These are phyloP conservation scores for Penicillium sp. DNA, from an alignment of 2,329 filamentous ascomycete species.

Conservation along the genomic window DNA sequence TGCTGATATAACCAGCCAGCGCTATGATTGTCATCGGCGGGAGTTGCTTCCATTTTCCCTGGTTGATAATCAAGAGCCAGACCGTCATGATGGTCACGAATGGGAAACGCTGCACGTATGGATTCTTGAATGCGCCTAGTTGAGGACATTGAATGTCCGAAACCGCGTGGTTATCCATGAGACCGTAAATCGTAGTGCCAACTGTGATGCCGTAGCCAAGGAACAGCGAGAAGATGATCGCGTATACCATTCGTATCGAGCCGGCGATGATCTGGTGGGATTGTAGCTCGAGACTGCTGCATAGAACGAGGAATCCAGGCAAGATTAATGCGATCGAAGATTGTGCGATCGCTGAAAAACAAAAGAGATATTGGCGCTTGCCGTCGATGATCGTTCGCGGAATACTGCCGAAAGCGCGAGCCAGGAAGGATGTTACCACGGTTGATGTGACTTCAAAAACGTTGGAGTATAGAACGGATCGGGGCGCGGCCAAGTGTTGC, in stretches of 20 bases:
- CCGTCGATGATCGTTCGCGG: constrained; percentile 39
- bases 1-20: constrained; percentile 72
- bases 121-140: constrained; percentile 39
- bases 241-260: constrained; percentile 51
- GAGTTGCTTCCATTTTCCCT: constrained; percentile 78
- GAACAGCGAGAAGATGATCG: constrained; percentile 73
- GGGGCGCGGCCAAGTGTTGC: constrained; percentile 76
- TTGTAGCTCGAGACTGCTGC: constrained; percentile 68
- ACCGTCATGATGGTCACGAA: constrained; percentile 76
- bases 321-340: constrained; percentile 73
- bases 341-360: constrained; percentile 72
- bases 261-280: constrained; percentile 71
- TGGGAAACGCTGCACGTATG: constrained; percentile 62
- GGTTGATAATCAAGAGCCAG: constrained; percentile 78
- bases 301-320: constrained; percentile 68
- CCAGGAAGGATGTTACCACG: constrained; percentile 70
- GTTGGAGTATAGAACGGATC: constrained; percentile 70
- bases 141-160: constrained; percentile 54
- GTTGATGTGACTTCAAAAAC: constrained; percentile 69
- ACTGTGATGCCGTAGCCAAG: constrained; percentile 74
- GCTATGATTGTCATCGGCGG: constrained; percentile 77
- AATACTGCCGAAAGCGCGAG: constrained; percentile 71
- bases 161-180: constrained; percentile 61
- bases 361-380: constrained; percentile 59
- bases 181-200: constrained; percentile 65